Evolutionary conservation across 2,329 filamentous ascomycete species (phyloP).

Genomic region (Aspergillus sp.): DNA sequence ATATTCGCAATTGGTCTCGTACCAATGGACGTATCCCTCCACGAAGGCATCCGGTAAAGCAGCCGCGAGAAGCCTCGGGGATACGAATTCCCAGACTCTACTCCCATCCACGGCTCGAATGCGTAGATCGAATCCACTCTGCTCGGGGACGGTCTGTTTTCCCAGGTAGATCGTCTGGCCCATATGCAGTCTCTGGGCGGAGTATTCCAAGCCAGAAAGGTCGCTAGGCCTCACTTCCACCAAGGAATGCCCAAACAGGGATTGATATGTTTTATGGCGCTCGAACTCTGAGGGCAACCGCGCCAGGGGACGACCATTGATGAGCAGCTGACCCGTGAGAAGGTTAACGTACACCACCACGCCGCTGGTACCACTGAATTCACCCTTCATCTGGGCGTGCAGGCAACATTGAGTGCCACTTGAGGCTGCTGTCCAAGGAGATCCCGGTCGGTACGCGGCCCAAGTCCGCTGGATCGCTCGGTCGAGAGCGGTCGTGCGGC

Average conservation of each 20-base stretch:
- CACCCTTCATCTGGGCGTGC: neutral
- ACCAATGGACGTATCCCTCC: constrained; percentile 52
- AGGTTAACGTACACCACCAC: constrained; percentile 33
- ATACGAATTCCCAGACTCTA: constrained; percentile 33
- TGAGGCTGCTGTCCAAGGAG: constrained; percentile 9
- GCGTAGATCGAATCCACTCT: constrained; percentile 29
- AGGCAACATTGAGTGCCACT: constrained; percentile 10
- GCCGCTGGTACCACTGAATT: constrained; percentile 3
- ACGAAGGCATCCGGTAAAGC: constrained; percentile 41
- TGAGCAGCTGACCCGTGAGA: constrained; percentile 35
- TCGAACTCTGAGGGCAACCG: constrained; percentile 31
- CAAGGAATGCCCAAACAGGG: constrained; percentile 27
- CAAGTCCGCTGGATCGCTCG: constrained; percentile 17
- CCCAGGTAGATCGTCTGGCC: constrained; percentile 26
- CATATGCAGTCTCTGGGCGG: constrained; percentile 21
- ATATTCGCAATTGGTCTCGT: constrained; percentile 29
- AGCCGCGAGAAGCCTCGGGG: constrained; percentile 26
- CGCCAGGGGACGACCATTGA: constrained; percentile 33
- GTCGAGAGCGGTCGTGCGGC: constrained; percentile 14
- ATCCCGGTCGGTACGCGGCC: constrained; percentile 20
- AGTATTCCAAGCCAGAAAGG: constrained; percentile 23
- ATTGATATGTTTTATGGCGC: constrained; percentile 23
- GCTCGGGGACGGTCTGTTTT: constrained; percentile 18
- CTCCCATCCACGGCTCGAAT: constrained; percentile 29
- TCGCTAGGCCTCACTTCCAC: constrained; percentile 24